Evolutionary conservation across 208 protist species (phyloP).

Genomic region (Phytomonas francai): DNA sequence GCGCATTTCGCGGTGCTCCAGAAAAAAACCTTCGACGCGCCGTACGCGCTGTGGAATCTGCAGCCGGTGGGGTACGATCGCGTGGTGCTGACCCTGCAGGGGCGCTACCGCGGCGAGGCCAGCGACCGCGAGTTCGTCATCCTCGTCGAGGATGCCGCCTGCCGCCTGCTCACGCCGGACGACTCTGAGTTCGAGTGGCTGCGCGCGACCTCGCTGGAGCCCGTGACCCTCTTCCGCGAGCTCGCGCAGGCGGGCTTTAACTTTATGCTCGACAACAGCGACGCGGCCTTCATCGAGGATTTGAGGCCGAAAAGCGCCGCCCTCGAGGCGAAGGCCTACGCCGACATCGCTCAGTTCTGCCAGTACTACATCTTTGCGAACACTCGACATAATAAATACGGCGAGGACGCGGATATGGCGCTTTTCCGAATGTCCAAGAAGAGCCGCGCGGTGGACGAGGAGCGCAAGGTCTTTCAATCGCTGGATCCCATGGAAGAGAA

Average conservation of each 20-base stretch:
- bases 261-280: slow-evolving; percentile 72
- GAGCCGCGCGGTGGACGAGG: slow-evolving; percentile 24
- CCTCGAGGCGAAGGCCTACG: slow-evolving; percentile 80
- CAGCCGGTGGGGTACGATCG: slow-evolving; percentile 59
- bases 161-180: slow-evolving; percentile 71
- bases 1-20: slow-evolving; percentile 83
- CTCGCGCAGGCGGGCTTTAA: slow-evolving; percentile 84
- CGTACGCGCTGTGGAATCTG: slow-evolving; percentile 81
- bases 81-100: slow-evolving; percentile 71
- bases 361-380: slow-evolving; percentile 68
- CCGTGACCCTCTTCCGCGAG: slow-evolving; percentile 68
- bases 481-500: slow-evolving; percentile 17
- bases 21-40: slow-evolving; percentile 85
- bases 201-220: slow-evolving; percentile 54
- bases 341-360: slow-evolving; percentile 84
- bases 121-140: slow-evolving; percentile 86
- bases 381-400: slow-evolving; percentile 77
- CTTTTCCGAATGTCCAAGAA: slow-evolving; percentile 81
- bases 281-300: slow-evolving; percentile 57
- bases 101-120: slow-evolving; percentile 58
- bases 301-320: slow-evolving; percentile 58
- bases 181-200: slow-evolving; percentile 66
- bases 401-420: slow-evolving; percentile 82
- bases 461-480: background rate
- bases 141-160: slow-evolving; percentile 65